phyloP scores from a whole-genome alignment of 1,284 basidiomycete genomes.

The Rhizopogon parksii region DNA sequence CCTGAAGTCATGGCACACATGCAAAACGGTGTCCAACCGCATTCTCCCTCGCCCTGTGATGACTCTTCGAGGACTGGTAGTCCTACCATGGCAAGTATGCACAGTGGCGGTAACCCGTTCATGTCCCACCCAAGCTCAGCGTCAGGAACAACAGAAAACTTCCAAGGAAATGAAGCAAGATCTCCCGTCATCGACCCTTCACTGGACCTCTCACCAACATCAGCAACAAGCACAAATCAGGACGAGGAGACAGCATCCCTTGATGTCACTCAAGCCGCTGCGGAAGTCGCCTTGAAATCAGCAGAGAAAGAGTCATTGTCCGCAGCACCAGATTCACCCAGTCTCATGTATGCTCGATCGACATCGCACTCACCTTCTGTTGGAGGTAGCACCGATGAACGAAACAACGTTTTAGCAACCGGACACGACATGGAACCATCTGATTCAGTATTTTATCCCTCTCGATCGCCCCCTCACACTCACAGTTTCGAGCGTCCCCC shows the following conservation, averaged over 20 bases:
- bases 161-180: constrained; percentile 11
- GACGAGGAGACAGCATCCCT: constrained; percentile 11
- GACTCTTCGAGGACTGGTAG: constrained; percentile 24
- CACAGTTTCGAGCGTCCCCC: constrained; percentile 23
- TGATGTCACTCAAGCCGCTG: constrained; percentile 18
- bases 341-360: constrained; percentile 4
- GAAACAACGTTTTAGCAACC: constrained; percentile 13
- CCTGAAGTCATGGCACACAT: constrained; percentile 15
- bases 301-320: constrained; percentile 18
- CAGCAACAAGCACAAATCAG: constrained; percentile 14
- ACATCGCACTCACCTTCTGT: constrained; percentile 9
- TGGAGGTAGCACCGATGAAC: constrained; percentile 10
- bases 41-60: constrained; percentile 3
- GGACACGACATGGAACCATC: neutral
- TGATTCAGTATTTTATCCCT: constrained; percentile 14
- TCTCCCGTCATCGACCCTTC: constrained; percentile 35
- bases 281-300: constrained; percentile 21
- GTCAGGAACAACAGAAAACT: constrained; percentile 13
- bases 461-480: constrained; percentile 5
- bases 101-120: constrained; percentile 10
- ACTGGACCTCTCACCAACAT: constrained; percentile 35
- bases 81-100: constrained; percentile 15
- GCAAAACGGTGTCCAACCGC: constrained; percentile 6
- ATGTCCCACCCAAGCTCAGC: neutral
- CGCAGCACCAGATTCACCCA: constrained; percentile 11